Base-by-base conservation (phyloP, 148 eudicot species). In the Talinum fruticosum region DNA sequence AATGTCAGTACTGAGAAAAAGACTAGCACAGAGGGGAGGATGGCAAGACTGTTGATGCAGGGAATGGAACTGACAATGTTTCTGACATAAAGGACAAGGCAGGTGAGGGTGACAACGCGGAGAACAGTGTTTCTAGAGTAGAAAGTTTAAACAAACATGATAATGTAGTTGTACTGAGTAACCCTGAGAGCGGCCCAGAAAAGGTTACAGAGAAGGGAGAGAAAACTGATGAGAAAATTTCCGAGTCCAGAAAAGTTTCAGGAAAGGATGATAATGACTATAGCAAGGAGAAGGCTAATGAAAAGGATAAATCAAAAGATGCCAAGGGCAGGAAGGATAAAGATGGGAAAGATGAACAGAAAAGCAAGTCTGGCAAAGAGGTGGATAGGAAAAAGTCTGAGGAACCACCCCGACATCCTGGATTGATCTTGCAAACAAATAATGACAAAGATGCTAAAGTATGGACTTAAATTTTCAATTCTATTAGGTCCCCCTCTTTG, bases 401-500 rank as follows among this genome's bases (percentile, higher is more conserved):
- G 72, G 97, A 96, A 71, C 97, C 90, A 68, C 97, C 99, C 79
- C 87, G 88, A 65, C 96, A 85, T 71, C 97, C 97, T 78, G 97
- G 99, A 47, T 78, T 93, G 65, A 76, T 96, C 77, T 86, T 96
- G 68, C 92, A 83, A 82, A 88, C 91, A 24, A 91, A 85, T 83
- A 87, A 89, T 85, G 77, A 80, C 79, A 90, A 78, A 77, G 94
- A 81, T 74, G 75, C 84, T 8, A 89, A 84, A 84, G 99, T 93
- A 89, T 41, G 88, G 88, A 29, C 66, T 59, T 8, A 71, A n/a
- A 32, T n/a, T 71, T 45, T 73, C 28, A 29, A 29, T 44, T 73
- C 12, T 61, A 1, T 16, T 38, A n/a, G 10, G 26, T 35, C 66
- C n/a, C 45, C 68, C 24, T 33, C 10, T 37, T 53, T 2, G 14